Evolutionary conservation across 2,329 filamentous ascomycete genomes (phyloP), one percentile per base, ranked within the genome.

Genomic region (Myrmaecium sp.): DNA sequence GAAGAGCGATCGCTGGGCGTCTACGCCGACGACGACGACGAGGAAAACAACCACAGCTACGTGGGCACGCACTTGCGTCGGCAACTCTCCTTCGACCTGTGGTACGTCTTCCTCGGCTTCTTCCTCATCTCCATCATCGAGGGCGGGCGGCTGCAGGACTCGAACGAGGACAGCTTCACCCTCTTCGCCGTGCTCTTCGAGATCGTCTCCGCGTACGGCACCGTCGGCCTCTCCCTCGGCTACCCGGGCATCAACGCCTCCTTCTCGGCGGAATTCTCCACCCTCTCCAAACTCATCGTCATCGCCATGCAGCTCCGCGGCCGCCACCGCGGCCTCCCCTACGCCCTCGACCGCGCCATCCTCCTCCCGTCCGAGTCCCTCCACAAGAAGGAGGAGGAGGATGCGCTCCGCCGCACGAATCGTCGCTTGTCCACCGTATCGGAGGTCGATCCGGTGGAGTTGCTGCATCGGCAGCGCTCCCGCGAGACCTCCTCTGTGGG

Each of bases 41-140:
- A 63, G 2, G 54, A 60, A 2, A 54, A 59, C 4, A 60, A 66
- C 9, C 69, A 81, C 23, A 86, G 75, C 33, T 95, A 94, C 40
- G 76, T 98, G 27, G 80, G 82, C 3, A 74, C 80, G 27, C 89
- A 98, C 68, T 65, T 98, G 48, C 78, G 89, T 19, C 73, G 79
- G 24, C 89, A 98, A 52, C 66, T 98, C 18, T 92, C 83, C 28
- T 98, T 98, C 56, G 89, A 98, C 54, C 52, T 98, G 51, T 98
- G 89, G 89, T 98, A 83, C 43, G 77, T 98, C 31, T 93, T 92
- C 45, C 51, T 95, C 13, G 89, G 89, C 1, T 71, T 92, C 39
- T 98, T 98, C 55, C 69, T 95, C 46, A 78, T 98, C 42, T 66
- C 77, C 33, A 93, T 98, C 40, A 73, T 79, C 16, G 91, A 98